phyloP scores from a whole-genome alignment of 306 rosid genomes.

The Dryas octopetala region DNA sequence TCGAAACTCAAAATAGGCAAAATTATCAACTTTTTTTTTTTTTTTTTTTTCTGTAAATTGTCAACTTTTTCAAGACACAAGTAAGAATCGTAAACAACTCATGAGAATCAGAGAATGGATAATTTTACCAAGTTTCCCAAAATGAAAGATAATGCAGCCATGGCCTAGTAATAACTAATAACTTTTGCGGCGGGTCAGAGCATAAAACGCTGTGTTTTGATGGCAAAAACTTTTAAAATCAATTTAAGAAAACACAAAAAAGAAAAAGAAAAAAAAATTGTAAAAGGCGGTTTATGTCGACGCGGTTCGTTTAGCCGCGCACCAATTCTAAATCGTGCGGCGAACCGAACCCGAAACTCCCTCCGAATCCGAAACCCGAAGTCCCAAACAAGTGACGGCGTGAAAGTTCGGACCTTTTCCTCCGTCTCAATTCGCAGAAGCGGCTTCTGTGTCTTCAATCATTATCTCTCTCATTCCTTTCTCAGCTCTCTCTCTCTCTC shows the following conservation, averaged over 20 bases:
- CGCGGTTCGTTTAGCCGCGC: background rate
- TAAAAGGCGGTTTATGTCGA: background rate
- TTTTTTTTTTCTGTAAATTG: too few species aligned
- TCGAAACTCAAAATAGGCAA: too few species aligned
- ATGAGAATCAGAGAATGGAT: too few species aligned
- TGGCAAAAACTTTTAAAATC: background rate
- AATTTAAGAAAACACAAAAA: background rate
- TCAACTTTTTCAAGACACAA: too few species aligned
- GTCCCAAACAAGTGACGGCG: background rate
- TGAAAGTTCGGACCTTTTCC: background rate
- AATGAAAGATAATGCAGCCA: too few species aligned
- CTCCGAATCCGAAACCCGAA: conserved; percentile 6
- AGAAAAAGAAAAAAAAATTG: background rate
- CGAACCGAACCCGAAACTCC: background rate
- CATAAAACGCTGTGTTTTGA: background rate
- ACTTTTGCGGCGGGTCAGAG: too few species aligned
- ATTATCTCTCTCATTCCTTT: background rate
- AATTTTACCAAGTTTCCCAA: too few species aligned
- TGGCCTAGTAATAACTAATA: too few species aligned
- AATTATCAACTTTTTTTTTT: too few species aligned
- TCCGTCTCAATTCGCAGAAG: background rate
- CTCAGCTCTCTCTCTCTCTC: background rate
- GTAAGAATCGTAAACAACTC: too few species aligned
- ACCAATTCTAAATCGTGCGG: background rate
- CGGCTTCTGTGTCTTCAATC: background rate